These are phyloP conservation scores for Haplosporangium sp. DNA, from an alignment of 371 early-diverging fungal species.

Conservation along the genomic window DNA sequence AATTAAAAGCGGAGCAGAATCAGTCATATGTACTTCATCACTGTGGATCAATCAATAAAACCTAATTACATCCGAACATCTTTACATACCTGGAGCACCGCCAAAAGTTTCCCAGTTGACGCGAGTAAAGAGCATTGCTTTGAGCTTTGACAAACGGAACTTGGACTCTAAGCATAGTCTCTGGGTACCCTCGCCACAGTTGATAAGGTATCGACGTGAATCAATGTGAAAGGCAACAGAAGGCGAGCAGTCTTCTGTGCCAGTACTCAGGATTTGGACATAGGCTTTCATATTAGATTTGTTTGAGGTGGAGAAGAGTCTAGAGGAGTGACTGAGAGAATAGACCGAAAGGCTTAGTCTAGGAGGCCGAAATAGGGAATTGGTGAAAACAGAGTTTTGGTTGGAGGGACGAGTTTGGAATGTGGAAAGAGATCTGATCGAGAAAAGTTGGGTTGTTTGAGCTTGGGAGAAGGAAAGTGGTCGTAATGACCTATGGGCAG, in stretches of 20 bases:
- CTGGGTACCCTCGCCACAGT: constrained; percentile 96
- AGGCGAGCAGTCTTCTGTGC: constrained; percentile 77
- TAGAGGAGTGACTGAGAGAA: not conserved
- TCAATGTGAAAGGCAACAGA: constrained; percentile 86
- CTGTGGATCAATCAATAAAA: not conserved
- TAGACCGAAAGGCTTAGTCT: not conserved
- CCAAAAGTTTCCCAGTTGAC: constrained; percentile 87
- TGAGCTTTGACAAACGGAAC: constrained; percentile 73
- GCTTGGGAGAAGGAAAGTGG: constrained; percentile 8
- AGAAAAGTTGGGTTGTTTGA: not conserved
- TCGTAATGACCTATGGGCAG: constrained; percentile 49
- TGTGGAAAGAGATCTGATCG: not conserved
- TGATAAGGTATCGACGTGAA: constrained; percentile 89
- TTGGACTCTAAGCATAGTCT: constrained; percentile 85
- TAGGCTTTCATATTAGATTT: constrained; percentile 78
- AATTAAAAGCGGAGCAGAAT: not conserved
- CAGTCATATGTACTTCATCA: no score
- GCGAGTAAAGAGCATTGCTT: constrained; percentile 84
- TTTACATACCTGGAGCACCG: constrained; percentile 83
- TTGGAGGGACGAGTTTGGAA: not conserved
- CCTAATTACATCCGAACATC: not conserved
- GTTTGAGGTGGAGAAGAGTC: constrained; percentile 39
- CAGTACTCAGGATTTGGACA: constrained; percentile 81
- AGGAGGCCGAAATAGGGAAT: not conserved
- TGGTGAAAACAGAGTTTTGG: not conserved